Percentiles rank a stretch among this genome's conserved stretches.
These are phyloP conservation scores for Dactylellina drechsleri DNA, from an alignment of 2,329 filamentous ascomycete genomes.

Conservation along the genomic window DNA sequence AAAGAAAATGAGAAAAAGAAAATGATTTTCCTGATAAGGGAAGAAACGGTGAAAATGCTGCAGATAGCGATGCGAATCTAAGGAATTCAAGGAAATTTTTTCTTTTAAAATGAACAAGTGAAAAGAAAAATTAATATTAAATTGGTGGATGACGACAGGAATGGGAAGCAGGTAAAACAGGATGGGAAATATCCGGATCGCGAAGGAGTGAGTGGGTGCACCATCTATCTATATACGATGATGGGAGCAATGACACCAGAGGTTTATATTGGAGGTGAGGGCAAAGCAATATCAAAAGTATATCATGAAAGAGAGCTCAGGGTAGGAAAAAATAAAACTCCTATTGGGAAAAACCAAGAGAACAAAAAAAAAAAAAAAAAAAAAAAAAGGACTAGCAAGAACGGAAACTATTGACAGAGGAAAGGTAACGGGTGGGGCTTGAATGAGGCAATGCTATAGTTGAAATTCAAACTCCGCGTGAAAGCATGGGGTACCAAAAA, in stretches of 20 bases:
- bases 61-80: constrained; percentile 27
- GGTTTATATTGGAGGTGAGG: constrained; percentile 12
- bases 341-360: not conserved
- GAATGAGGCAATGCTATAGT: constrained; percentile 33
- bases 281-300: not conserved
- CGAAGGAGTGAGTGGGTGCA: constrained; percentile 34
- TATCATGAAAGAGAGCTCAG: constrained; percentile 11
- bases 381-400: constrained; percentile 15
- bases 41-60: constrained; percentile 36
- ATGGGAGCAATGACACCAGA: constrained; percentile 34
- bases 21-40: constrained; percentile 34
- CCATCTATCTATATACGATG: constrained; percentile 54
- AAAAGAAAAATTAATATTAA: constrained; percentile 13
- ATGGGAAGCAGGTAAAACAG: constrained; percentile 27
- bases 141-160: constrained; percentile 48
- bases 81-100: not conserved
- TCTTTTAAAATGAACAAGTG: constrained; percentile 8
- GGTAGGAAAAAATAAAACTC: constrained; percentile 1
- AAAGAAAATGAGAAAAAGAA: not conserved
- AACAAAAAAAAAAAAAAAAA: not conserved
- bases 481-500: constrained; percentile 5
- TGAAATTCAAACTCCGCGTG: constrained; percentile 17
- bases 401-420: constrained; percentile 12
- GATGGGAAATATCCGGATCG: constrained; percentile 32
- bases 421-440: constrained; percentile 5